Conservation (phyloP, 371 early-diverging fungal genomes). For the Actinomortierella ambigua region DNA sequence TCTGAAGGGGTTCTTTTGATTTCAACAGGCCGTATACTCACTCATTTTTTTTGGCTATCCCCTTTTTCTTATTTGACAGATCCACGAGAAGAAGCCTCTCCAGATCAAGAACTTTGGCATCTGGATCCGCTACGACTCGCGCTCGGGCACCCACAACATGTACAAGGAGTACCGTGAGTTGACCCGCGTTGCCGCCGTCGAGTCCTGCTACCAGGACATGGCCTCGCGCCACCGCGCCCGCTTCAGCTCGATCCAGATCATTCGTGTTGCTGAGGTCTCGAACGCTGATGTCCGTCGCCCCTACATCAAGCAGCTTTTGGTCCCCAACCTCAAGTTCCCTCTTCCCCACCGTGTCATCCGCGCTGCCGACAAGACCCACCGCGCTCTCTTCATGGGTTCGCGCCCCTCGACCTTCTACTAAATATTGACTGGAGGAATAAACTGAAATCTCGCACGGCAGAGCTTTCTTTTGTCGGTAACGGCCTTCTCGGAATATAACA, state of each 20-base stretch:
- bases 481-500: too few relatives aligned
- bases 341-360: constrained; percentile 95
- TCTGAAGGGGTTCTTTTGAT: not conserved
- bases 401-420: constrained; percentile 92
- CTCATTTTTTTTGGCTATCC: not conserved
- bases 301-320: constrained; percentile 95
- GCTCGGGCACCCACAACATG: constrained; percentile 99
- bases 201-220: constrained; percentile 98
- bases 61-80: constrained; percentile 54
- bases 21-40: not conserved
- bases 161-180: constrained; percentile 99
- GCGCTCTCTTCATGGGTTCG: constrained; percentile 86
- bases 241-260: constrained; percentile 97
- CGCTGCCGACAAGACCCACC: constrained; percentile 69
- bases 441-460: not conserved
- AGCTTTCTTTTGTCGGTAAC: not conserved
- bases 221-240: constrained; percentile 99
- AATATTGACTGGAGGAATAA: constrained; percentile 11
- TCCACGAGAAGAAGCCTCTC: constrained; percentile 93
- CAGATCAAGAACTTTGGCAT: constrained; percentile 99
- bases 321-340: constrained; percentile 94
- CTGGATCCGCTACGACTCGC: constrained; percentile 99
- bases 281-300: constrained; percentile 93
- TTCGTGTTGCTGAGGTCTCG: constrained; percentile 94
- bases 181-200: constrained; percentile 94